A percentile compares a stretch with the other conserved stretches of the same genome.
These are phyloP conservation scores for Colletotrichum aenigma DNA, from an alignment of 2,329 filamentous ascomycete genomes.

Conservation along the genomic window DNA sequence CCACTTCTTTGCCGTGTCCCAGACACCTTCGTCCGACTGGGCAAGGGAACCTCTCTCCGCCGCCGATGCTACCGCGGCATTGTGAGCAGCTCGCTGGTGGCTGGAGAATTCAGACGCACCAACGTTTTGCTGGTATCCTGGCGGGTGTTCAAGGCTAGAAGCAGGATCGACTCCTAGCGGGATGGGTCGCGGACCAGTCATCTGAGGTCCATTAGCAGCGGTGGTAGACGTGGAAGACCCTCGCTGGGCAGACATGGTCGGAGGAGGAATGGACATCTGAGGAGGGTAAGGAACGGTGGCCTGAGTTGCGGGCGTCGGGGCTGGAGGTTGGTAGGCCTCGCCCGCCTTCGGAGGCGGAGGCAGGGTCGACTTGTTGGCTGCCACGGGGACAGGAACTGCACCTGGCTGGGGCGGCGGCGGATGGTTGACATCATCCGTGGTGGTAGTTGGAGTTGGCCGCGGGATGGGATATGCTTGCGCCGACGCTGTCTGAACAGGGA, in stretches of 20 bases:
- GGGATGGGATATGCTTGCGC: constrained; percentile 35
- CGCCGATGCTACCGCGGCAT: constrained; percentile 33
- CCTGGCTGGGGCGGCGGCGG: constrained; percentile 64
- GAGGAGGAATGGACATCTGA: constrained; percentile 58
- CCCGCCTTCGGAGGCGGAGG: constrained; percentile 59
- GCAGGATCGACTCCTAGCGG: constrained; percentile 27
- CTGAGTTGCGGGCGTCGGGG: constrained; percentile 34
- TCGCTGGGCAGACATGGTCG: constrained; percentile 42
- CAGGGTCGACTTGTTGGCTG: constrained; percentile 31
- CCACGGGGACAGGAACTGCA: constrained; percentile 51
- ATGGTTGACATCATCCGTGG: constrained; percentile 31
- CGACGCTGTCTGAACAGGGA: constrained; percentile 48
- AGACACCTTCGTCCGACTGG: constrained; percentile 49
- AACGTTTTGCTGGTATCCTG: constrained; percentile 62
- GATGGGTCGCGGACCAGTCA: constrained; percentile 28
- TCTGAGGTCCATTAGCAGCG: constrained; percentile 29
- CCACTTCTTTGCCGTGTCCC: constrained; percentile 63
- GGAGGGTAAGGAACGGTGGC: constrained; percentile 41
- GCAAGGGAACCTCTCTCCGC: constrained; percentile 29
- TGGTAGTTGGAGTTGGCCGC: constrained; percentile 48
- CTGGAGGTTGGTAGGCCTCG: constrained; percentile 44
- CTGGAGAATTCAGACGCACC: constrained; percentile 56
- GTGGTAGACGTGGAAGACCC: constrained; percentile 49
- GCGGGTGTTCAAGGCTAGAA: constrained; percentile 47
- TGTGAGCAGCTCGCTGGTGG: constrained; percentile 48